Conservation (phyloP, 495 filamentous ascomycete species). For the Penicillium coffeae region DNA sequence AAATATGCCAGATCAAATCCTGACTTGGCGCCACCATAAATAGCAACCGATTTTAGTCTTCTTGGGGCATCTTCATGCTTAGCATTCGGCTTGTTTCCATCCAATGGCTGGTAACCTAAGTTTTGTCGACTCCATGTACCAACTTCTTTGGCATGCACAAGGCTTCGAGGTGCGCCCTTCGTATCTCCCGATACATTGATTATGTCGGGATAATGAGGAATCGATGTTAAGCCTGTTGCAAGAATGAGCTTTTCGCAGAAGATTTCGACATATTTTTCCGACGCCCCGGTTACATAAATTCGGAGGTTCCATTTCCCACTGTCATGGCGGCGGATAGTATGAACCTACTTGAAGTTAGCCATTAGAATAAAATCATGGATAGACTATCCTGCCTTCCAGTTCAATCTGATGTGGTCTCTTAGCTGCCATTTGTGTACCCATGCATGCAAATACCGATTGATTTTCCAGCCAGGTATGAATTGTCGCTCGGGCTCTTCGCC, state of each 20-base stretch:
- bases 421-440: conserved; percentile 58
- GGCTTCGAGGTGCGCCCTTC: conserved; percentile 27
- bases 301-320: conserved; percentile 24
- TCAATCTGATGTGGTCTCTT: conserved; percentile 48
- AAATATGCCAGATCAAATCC: conserved; percentile 67
- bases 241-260: conserved; percentile 58
- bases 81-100: background rate
- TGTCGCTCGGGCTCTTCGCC: conserved; percentile 15
- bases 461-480: conserved; percentile 60
- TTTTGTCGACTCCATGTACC: conserved; percentile 29
- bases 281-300: conserved; percentile 1
- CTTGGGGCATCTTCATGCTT: background rate
- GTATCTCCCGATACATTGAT: background rate
- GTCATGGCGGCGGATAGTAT: conserved; percentile 19
- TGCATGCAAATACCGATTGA: conserved; percentile 57
- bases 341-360: conserved; percentile 18
- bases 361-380: background rate
- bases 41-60: conserved; percentile 36
- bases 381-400: conserved; percentile 41
- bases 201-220: conserved; percentile 44
- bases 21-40: conserved; percentile 67
- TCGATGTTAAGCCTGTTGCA: conserved; percentile 61
- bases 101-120: conserved; percentile 24
- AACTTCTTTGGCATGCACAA: conserved; percentile 44
- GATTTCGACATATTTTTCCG: conserved; percentile 18